Percentiles rank a stretch among this genome's conserved stretches.
Evolutionary conservation across 148 eudicot species (phyloP).

Genomic region (Silene conica): DNA sequence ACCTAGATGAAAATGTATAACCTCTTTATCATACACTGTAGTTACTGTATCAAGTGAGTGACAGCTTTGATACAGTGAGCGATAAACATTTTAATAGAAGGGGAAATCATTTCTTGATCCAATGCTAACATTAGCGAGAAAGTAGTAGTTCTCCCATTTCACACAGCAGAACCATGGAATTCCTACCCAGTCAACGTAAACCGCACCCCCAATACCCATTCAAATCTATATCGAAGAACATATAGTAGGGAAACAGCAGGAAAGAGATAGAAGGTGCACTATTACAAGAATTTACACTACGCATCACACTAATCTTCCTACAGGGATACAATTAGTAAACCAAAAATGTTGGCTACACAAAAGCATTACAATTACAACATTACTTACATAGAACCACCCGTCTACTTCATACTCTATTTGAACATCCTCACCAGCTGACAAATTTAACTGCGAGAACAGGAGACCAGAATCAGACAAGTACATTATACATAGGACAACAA

Average conservation of each 20-base stretch:
- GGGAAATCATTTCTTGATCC: not conserved
- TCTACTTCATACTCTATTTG: slow-evolving; percentile 94
- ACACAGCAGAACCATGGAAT: not conserved
- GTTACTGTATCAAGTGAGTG: no score
- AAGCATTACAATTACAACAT: not conserved
- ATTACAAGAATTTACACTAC: not conserved
- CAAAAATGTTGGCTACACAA: not conserved
- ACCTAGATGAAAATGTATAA: not conserved
- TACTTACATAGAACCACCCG: slow-evolving; percentile 99
- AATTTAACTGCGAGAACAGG: slow-evolving; percentile 56
- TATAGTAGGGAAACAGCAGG: not conserved
- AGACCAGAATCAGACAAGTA: not conserved
- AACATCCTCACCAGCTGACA: slow-evolving; percentile 90
- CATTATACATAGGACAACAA: not conserved
- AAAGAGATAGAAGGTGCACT: not conserved
- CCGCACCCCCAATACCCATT: not conserved
- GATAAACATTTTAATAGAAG: no score
- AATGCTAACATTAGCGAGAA: not conserved
- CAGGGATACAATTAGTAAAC: not conserved
- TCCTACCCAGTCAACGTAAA: not conserved
- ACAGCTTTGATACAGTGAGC: no score
- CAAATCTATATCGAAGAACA: not conserved
- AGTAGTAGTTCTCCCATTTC: not conserved
- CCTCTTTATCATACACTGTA: no score
- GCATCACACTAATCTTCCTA: not conserved